Conservation (phyloP, 1,284 basidiomycete genomes). For the Heterobasidion occidentale region DNA sequence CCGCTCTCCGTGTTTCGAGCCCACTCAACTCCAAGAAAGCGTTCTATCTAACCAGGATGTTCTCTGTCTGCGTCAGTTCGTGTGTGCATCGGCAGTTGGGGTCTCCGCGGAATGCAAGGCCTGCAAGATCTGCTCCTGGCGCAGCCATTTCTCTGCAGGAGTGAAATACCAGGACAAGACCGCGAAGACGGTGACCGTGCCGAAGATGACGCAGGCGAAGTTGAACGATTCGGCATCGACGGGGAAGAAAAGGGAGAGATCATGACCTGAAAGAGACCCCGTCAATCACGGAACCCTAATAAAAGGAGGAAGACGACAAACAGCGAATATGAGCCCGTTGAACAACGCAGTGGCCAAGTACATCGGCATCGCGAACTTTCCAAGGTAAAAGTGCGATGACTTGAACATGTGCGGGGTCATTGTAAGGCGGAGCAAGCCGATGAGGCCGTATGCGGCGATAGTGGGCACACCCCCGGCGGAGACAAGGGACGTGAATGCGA, state of each 20-base stretch:
- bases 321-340: conserved; percentile 66
- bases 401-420: conserved; percentile 73
- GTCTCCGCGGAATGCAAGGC: conserved; percentile 16
- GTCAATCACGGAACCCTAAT: conserved; percentile 3
- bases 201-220: conserved; percentile 75
- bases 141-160: conserved; percentile 72
- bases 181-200: conserved; percentile 68
- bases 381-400: conserved; percentile 62
- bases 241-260: conserved; percentile 81
- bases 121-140: conserved; percentile 47
- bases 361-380: conserved; percentile 55
- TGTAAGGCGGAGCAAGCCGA: conserved; percentile 61
- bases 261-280: conserved; percentile 40
- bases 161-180: conserved; percentile 69
- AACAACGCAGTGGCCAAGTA: conserved; percentile 63
- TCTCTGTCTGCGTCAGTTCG: too few relatives aligned
- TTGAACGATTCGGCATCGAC: conserved; percentile 69
- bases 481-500: conserved; percentile 80
- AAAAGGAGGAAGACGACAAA: conserved; percentile 16
- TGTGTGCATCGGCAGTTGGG: too few relatives aligned
- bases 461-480: conserved; percentile 78
- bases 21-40: too few relatives aligned
- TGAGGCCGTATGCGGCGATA: conserved; percentile 77
- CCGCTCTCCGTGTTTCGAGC: too few relatives aligned
- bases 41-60: too few relatives aligned